Base-by-base conservation (phyloP, 768 basidiomycete genomes). In the Leccinum subtestaceum region DNA sequence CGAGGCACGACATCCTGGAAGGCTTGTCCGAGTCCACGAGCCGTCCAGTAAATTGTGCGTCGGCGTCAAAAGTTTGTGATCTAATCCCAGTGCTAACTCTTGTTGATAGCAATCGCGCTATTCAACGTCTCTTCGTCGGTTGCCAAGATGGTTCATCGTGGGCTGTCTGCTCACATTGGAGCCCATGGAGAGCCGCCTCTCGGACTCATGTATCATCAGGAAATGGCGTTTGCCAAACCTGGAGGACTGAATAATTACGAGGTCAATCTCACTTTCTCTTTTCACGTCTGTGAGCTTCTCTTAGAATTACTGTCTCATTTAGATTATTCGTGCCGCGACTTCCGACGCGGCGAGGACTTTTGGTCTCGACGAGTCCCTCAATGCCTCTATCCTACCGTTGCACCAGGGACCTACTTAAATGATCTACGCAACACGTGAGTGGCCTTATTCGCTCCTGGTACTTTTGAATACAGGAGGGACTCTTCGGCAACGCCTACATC, bases 171-270 rank as follows among this genome's bases (percentile, higher is more conserved):
- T 3, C 83, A 87, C 63, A 85, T 91, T 58, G 89, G 88, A 23
- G 88, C 88, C 0, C 89, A 91, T 65, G 89, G 89, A 17, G 85
- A 89, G 68, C 80, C 83, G 3, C 88, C 89, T 1, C 70, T 88
- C 13, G 89, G 89, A 0, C 66, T 86, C n/a, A 88, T 87, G 74
- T 91, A 90, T 63, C 89, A 91, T 60, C 81, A 84, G 19, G 89
- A 91, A 65, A 87, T 90, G 83, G 78, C 75, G 53, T 88, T 88
- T 68, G 77, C 86, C 27, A 75, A 76, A 49, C 73, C 77, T 13
- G 89, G 89, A 21, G 89, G 89, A 3, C 70, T 90, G 62, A 84
- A 74, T 27, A 87, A 86, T 65, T 91, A 88, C 64, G 85, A 90
- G 79, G 88, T 86, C 32, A 7, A 66, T 47, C 21, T 45, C 17